phyloP scores from a whole-genome alignment of 352 stramenopile species.

The Globisporangium polare region DNA sequence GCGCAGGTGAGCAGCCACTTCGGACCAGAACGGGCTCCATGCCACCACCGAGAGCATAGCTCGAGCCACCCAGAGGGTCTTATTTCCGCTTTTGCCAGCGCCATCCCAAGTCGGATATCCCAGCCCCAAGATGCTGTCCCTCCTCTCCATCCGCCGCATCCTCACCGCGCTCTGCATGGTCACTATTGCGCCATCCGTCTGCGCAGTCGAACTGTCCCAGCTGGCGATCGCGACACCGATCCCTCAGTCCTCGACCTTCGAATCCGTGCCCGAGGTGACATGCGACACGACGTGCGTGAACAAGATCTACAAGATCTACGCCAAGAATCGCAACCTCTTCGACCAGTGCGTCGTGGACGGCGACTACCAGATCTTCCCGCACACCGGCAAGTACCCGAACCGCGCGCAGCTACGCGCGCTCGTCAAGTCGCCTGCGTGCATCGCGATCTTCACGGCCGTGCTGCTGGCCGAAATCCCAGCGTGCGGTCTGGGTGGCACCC shows the following conservation, averaged over 20 bases:
- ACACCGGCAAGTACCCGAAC: slow-evolving; percentile 37
- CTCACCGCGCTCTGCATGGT: not conserved
- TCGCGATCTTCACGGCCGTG: slow-evolving; percentile 47
- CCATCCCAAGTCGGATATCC: not conserved
- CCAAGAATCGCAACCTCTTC: slow-evolving; percentile 52
- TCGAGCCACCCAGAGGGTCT: not conserved
- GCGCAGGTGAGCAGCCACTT: not conserved
- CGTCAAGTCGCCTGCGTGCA: slow-evolving; percentile 36
- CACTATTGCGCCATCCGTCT: not conserved
- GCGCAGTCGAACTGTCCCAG: not conserved
- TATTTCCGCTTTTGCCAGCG: not conserved
- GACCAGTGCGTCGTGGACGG: slow-evolving; percentile 44
- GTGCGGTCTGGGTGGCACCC: slow-evolving; percentile 45
- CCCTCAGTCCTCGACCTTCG: not conserved
- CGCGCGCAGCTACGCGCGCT: slow-evolving; percentile 41
- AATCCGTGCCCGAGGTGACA: not conserved
- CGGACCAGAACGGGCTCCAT: no score
- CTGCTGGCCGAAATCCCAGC: slow-evolving; percentile 40
- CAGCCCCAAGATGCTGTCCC: not conserved
- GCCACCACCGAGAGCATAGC: no score
- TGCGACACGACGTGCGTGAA: slow-evolving; percentile 16
- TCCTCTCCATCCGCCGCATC: no score
- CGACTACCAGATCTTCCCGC: slow-evolving; percentile 64
- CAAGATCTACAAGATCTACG: slow-evolving; percentile 45
- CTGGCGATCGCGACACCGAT: not conserved